Conservation (phyloP, 768 basidiomycete genomes). For the Lentinula aciculospora region DNA sequence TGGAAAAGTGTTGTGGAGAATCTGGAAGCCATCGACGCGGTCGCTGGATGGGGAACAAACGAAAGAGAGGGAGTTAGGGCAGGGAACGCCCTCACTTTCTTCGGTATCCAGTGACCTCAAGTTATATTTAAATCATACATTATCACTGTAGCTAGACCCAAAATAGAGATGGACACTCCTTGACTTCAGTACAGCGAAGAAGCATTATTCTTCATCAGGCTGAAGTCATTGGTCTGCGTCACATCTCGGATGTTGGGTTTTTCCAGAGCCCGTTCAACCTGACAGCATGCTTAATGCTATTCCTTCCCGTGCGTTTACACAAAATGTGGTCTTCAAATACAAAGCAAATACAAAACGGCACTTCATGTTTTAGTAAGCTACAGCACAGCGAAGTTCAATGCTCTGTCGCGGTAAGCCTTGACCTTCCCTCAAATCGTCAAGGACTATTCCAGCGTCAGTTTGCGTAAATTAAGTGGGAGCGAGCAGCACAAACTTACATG, state of each 20-base stretch:
- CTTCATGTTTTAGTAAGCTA: slow-evolving; percentile 3
- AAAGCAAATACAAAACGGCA: too few relatives aligned
- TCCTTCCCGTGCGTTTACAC: too few relatives aligned
- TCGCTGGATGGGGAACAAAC: slow-evolving; percentile 53
- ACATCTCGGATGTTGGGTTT: too few relatives aligned
- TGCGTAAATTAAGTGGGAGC: too few relatives aligned
- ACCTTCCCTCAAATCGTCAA: slow-evolving; percentile 5
- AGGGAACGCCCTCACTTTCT: slow-evolving; percentile 67
- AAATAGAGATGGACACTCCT: background rate
- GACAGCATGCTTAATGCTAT: too few relatives aligned
- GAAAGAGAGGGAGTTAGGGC: slow-evolving; percentile 67
- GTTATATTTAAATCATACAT: too few relatives aligned
- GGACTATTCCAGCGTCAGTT: background rate
- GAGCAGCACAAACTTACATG: background rate
- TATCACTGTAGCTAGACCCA: background rate
- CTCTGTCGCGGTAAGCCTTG: slow-evolving; percentile 6
- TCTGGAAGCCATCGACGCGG: slow-evolving; percentile 68
- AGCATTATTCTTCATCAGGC: too few relatives aligned
- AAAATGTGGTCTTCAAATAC: too few relatives aligned
- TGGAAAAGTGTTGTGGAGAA: slow-evolving; percentile 89
- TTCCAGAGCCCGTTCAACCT: too few relatives aligned
- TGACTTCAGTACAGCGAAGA: too few relatives aligned
- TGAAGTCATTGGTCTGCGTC: too few relatives aligned
- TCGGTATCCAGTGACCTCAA: slow-evolving; percentile 35
- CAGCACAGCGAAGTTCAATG: slow-evolving; percentile 8